Percentiles rank a stretch among this genome's conserved stretches.
These are phyloP conservation scores for Calocera viscosa DNA, from an alignment of 768 basidiomycete species.

Conservation along the genomic window DNA sequence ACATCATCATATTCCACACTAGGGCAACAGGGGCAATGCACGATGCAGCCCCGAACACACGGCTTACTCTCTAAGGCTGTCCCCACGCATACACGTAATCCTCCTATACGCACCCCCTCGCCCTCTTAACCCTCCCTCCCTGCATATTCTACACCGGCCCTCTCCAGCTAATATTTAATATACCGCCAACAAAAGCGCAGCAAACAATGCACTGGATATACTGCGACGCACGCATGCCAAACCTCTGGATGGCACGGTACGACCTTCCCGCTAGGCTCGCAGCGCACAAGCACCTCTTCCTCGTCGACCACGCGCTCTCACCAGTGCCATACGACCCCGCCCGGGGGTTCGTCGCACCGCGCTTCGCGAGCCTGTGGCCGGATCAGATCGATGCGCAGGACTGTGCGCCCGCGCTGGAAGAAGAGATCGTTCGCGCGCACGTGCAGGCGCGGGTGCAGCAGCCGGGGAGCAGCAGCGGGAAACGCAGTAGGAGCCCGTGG, in stretches of 20 bases:
- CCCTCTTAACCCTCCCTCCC: no score
- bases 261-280: not conserved
- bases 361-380: not conserved
- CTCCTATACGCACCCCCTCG: no score
- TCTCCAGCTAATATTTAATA: no score
- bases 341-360: not conserved
- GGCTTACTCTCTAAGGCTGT: no score
- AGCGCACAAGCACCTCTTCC: not conserved
- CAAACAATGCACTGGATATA: conserved; percentile 5
- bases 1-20: no score
- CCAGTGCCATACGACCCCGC: not conserved
- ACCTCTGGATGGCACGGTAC: conserved; percentile 5
- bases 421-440: conserved; percentile 30
- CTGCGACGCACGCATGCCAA: conserved; percentile 5
- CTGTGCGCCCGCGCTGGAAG: conserved; percentile 42
- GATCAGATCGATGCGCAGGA: conserved; percentile 37
- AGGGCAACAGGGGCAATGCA: no score
- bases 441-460: not conserved
- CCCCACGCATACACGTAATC: no score
- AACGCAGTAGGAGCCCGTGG: not conserved
- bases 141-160: no score
- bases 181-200: no score
- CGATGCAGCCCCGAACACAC: no score
- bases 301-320: conserved; percentile 1
- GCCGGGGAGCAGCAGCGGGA: not conserved